phyloP scores from a whole-genome alignment of 352 stramenopile genomes.

The Aphanomyces invadans region DNA sequence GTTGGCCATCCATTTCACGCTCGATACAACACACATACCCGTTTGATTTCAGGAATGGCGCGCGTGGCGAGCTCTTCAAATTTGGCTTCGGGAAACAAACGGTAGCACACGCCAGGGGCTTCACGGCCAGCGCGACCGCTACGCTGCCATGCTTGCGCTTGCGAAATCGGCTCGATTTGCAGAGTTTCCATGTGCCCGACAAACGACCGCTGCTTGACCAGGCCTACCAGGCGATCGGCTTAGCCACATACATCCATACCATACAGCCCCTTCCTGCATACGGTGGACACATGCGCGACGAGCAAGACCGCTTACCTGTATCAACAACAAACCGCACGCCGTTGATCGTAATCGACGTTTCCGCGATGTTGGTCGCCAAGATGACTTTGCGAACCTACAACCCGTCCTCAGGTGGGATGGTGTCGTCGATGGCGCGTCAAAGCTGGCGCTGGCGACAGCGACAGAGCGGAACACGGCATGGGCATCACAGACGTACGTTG shows the following conservation, averaged over 20 bases:
- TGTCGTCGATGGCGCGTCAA: too few species aligned
- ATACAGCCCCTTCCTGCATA: too few species aligned
- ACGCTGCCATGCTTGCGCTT: constrained; percentile 87
- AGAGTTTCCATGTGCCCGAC: constrained; percentile 86
- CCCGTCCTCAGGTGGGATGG: too few species aligned
- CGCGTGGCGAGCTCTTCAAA: constrained; percentile 74
- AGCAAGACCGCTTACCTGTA: constrained; percentile 28
- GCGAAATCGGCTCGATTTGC: constrained; percentile 77
- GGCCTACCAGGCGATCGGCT: too few species aligned
- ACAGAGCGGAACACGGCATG: not conserved
- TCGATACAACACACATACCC: constrained; percentile 30
- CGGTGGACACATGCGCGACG: too few species aligned
- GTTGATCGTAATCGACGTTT: constrained; percentile 98
- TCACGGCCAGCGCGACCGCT: constrained; percentile 84
- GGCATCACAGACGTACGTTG: constrained; percentile 27
- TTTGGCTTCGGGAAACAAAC: constrained; percentile 75
- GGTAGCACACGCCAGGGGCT: constrained; percentile 69
- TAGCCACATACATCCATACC: too few species aligned
- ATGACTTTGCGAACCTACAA: constrained; percentile 85
- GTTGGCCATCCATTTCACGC: too few species aligned
- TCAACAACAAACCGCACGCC: constrained; percentile 88
- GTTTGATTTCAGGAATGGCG: constrained; percentile 76
- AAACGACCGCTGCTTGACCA: constrained; percentile 84
- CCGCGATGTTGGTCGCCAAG: constrained; percentile 93
- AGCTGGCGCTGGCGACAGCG: too few species aligned